Conservation (phyloP, 257 asterid species). For the Gentiana straminea region DNA sequence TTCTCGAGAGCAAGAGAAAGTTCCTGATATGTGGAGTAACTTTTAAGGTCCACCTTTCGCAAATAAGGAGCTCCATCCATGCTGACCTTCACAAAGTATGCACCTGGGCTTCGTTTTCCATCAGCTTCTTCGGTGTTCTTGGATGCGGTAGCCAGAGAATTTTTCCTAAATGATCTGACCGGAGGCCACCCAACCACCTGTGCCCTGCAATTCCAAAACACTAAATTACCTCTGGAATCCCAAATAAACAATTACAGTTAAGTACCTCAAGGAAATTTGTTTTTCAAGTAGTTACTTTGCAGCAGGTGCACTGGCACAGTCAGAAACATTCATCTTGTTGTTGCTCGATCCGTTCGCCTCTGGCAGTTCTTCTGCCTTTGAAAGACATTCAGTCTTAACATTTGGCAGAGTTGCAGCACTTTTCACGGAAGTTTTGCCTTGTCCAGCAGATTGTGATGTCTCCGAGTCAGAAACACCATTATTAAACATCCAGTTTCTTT, state of each 20-base stretch:
- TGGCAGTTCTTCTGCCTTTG: conserved; percentile 22
- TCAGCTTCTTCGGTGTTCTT: conserved; percentile 64
- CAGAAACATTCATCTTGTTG: conserved; percentile 32
- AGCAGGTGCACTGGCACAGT: conserved; percentile 43
- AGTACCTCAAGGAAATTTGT: not conserved
- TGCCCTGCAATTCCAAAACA: conserved; percentile 31
- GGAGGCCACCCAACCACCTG: conserved; percentile 99
- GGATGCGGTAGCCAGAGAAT: conserved; percentile 53
- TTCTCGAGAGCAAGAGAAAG: conserved; percentile 80
- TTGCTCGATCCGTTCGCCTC: conserved; percentile 10
- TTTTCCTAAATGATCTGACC: conserved; percentile 68
- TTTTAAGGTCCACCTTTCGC: conserved; percentile 78
- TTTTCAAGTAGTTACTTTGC: conserved; percentile 47
- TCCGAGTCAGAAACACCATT: conserved; percentile 33
- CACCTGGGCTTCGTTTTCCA: conserved; percentile 59
- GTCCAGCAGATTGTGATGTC: conserved; percentile 17
- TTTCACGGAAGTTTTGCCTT: conserved; percentile 29
- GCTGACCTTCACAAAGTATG: conserved; percentile 78
- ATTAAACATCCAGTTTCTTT: conserved; percentile 63
- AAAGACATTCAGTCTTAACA: conserved; percentile 26
- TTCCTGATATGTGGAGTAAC: conserved; percentile 54
- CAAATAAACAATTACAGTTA: not conserved
- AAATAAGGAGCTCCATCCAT: conserved; percentile 95
- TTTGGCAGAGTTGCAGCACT: conserved; percentile 22
- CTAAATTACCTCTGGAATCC: not conserved